Evolutionary conservation across 768 basidiomycete genomes (phyloP), one percentile per base, ranked within the genome.

Genomic region (Dendrothele bispora): DNA sequence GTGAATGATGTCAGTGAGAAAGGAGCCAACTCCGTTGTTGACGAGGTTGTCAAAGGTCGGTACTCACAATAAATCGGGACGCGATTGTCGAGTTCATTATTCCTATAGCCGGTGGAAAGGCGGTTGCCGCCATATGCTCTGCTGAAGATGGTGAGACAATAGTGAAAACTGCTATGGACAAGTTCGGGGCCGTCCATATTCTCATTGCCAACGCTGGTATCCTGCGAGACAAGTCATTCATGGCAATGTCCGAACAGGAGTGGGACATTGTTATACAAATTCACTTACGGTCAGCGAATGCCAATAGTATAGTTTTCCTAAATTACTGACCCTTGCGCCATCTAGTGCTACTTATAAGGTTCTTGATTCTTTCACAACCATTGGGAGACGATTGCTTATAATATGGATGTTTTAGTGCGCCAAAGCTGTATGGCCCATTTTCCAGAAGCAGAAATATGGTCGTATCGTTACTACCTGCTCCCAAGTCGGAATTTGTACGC

Each of bases 361-460:
- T 53, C n/a, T n/a, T n/a, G n/a, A 45, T 60, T 43, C 28, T 29
- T 26, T n/a, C 11, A n/a, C n/a, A n/a, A n/a, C n/a, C n/a, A n/a
- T n/a, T n/a, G 25, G 18, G 10, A 10, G 6, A 29, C 5, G 12
- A 22, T n/a, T 25, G 20, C 14, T n/a, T 24, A n/a, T 36, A n/a
- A 34, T 29, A 18, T 8, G 25, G 24, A 7, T 6, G 14, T 21
- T 38, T 15, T 50, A 93, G 88, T 94, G 92, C 54, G 86, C 83
- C 24, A 90, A 95, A 61, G 97, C 95, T 5, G 87, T 91, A 21
- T 99, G 97, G 97, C 93, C 95, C 1, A 72, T 91, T 56, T 98
- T 99, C 81, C 88, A 89, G 67, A 88, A 93, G 70, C 95, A 98
- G 64, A 93, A 92, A 68, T 97, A 85, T 61, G 97, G 97, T 24